Conservation (phyloP, 2,329 filamentous ascomycete species). For the Xylariaceae sp. region DNA sequence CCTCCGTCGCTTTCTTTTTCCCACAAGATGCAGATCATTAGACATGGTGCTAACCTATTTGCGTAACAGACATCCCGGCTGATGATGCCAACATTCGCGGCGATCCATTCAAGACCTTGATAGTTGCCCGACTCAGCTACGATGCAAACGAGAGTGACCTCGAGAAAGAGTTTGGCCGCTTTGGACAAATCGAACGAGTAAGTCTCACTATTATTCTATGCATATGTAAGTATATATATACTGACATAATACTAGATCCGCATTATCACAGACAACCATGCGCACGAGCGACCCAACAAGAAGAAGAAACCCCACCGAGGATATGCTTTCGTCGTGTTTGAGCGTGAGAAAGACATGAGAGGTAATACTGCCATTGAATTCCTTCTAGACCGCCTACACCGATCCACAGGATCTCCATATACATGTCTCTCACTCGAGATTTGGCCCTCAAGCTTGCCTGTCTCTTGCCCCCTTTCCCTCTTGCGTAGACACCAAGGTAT, state of each 20-base stretch:
- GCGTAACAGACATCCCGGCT: conserved; percentile 72
- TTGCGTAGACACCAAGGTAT: conserved; percentile 47
- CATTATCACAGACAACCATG: conserved; percentile 79
- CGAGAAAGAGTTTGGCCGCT: conserved; percentile 91
- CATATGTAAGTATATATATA: not conserved
- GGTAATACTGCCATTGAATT: conserved; percentile 70
- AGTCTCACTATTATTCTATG: conserved; percentile 38
- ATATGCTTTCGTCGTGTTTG: conserved; percentile 96
- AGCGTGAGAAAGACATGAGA: conserved; percentile 99
- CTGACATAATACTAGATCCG: conserved; percentile 69
- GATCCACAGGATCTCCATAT: conserved; percentile 38
- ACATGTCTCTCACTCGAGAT: conserved; percentile 55
- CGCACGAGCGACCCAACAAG: conserved; percentile 73
- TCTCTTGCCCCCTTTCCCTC: conserved; percentile 45
- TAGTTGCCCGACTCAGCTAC: conserved; percentile 89
- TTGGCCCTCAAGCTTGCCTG: conserved; percentile 65
- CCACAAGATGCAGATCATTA: not conserved
- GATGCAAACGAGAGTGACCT: conserved; percentile 88
- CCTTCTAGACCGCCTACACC: conserved; percentile 42
- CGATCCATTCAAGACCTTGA: conserved; percentile 93
- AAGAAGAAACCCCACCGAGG: conserved; percentile 84
- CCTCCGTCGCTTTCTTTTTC: not conserved
- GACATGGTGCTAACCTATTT: conserved; percentile 7
- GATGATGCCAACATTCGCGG: conserved; percentile 90
- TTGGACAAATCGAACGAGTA: conserved; percentile 92